These are phyloP conservation scores for Phialophora verrucosa DNA, from an alignment of 2,329 filamentous ascomycete genomes.

Conservation along the genomic window DNA sequence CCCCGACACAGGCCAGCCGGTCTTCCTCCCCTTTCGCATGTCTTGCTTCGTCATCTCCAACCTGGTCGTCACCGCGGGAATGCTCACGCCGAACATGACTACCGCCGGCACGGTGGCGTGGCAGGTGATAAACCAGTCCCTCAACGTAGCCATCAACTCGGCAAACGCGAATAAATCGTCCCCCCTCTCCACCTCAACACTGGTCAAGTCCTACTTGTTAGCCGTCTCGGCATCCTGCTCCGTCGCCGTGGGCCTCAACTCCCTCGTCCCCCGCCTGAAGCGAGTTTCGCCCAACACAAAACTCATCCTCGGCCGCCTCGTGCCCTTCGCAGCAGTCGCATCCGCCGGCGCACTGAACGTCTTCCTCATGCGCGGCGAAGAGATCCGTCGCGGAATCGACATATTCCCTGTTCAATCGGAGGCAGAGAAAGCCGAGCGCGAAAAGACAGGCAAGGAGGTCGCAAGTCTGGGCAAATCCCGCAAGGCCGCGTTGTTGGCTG, in stretches of 20 bases:
- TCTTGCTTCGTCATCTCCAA: slow-evolving; percentile 94
- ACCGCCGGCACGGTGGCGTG: slow-evolving; percentile 4
- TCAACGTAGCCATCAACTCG: slow-evolving; percentile 97
- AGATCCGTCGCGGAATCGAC: slow-evolving; percentile 91
- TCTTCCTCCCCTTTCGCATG: slow-evolving; percentile 98
- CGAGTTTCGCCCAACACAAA: slow-evolving; percentile 75
- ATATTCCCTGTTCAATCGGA: slow-evolving; percentile 81
- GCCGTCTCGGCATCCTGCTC: slow-evolving; percentile 93
- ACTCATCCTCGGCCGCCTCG: slow-evolving; percentile 79
- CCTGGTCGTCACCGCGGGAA: slow-evolving; percentile 90
- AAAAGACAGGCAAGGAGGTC: slow-evolving; percentile 69
- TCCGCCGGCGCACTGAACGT: slow-evolving; percentile 91
- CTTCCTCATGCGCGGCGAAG: slow-evolving; percentile 95
- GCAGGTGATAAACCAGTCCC: slow-evolving; percentile 89
- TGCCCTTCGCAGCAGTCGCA: slow-evolving; percentile 94
- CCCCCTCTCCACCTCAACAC: slow-evolving; percentile 77
- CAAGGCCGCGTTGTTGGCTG: slow-evolving; percentile 85
- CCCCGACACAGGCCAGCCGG: slow-evolving; percentile 93
- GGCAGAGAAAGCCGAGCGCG: slow-evolving; percentile 67
- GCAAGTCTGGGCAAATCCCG: slow-evolving; percentile 82
- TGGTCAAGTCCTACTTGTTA: slow-evolving; percentile 87
- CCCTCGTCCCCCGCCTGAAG: slow-evolving; percentile 83
- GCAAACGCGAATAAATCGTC: slow-evolving; percentile 97
- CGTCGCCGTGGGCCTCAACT: slow-evolving; percentile 89
- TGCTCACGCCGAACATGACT: slow-evolving; percentile 74